Conservation (phyloP, 208 protist genomes). For the Wallacemonas sp. region DNA sequence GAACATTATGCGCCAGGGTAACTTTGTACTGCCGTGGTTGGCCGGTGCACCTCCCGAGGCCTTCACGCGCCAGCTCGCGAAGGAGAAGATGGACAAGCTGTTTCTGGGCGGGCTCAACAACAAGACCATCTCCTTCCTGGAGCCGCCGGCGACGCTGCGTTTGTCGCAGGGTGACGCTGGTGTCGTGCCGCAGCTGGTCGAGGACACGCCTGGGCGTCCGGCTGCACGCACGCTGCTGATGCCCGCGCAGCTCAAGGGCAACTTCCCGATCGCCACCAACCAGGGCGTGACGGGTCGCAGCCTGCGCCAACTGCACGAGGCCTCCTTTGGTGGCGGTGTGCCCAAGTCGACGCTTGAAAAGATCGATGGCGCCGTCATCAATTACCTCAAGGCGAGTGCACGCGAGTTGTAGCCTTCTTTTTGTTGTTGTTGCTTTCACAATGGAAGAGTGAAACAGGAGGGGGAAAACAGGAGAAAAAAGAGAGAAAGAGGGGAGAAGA, state of each 20-base stretch:
- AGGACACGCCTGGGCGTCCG: constrained; percentile 41
- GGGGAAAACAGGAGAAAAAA: not conserved
- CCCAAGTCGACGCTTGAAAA: constrained; percentile 33
- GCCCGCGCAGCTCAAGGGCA: constrained; percentile 26
- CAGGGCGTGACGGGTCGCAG: constrained; percentile 56
- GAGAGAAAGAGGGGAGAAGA: no score
- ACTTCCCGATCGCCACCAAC: constrained; percentile 39
- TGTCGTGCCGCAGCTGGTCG: constrained; percentile 33
- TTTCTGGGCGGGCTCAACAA: constrained; percentile 32
- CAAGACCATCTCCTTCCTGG: constrained; percentile 36
- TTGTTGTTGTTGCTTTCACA: no score
- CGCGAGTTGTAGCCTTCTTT: not conserved
- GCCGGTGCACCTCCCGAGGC: constrained; percentile 31
- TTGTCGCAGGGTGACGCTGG: constrained; percentile 58
- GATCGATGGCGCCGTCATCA: constrained; percentile 31
- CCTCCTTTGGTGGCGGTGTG: constrained; percentile 36
- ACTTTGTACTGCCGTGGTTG: constrained; percentile 58
- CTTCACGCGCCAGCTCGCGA: constrained; percentile 41
- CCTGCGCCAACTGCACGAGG: constrained; percentile 34
- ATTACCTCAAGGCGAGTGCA: constrained; percentile 23
- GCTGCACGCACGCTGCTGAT: constrained; percentile 50
- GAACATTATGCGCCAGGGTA: constrained; percentile 50
- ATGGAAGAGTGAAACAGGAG: not conserved
- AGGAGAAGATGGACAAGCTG: constrained; percentile 43
- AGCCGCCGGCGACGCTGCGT: constrained; percentile 53